These are phyloP conservation scores for Chlorella sp. DNA, from an alignment of 139 green algal genomes.

Conservation along the genomic window DNA sequence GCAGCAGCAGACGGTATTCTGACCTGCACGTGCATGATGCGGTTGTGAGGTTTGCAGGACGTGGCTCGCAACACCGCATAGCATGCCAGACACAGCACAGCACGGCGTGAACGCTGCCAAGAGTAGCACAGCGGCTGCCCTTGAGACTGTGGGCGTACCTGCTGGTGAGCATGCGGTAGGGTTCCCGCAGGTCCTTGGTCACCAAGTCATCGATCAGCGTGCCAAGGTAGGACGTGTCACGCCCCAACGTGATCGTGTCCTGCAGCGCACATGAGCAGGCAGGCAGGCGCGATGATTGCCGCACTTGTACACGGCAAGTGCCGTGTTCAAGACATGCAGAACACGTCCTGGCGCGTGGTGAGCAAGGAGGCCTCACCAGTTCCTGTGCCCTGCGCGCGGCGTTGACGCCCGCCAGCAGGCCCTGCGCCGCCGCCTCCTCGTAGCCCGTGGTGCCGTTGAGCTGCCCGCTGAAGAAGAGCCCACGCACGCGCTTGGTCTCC, in stretches of 20 bases:
- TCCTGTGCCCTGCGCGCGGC: constrained; percentile 61
- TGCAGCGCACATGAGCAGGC: constrained; percentile 3
- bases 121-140: too few species aligned
- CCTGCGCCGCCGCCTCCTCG: constrained; percentile 91
- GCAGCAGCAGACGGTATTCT: constrained; percentile 91
- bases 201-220: constrained; percentile 96
- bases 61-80: background rate
- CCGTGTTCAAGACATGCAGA: too few species aligned
- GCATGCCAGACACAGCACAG: background rate
- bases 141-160: too few species aligned
- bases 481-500: constrained; percentile 83
- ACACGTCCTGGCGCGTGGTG: background rate
- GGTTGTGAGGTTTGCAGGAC: background rate
- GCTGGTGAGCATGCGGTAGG: constrained; percentile 95
- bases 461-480: constrained; percentile 96
- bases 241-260: constrained; percentile 47
- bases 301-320: too few species aligned
- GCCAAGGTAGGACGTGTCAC: constrained; percentile 84
- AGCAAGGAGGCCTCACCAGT: background rate
- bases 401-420: constrained; percentile 89
- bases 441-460: constrained; percentile 99
- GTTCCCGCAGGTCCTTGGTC: constrained; percentile 93
- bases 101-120: background rate
- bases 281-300: too few species aligned
- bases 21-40: constrained; percentile 40